Evolutionary conservation across 495 filamentous ascomycete genomes (phyloP).

Genomic region (Tuber calosporum): DNA sequence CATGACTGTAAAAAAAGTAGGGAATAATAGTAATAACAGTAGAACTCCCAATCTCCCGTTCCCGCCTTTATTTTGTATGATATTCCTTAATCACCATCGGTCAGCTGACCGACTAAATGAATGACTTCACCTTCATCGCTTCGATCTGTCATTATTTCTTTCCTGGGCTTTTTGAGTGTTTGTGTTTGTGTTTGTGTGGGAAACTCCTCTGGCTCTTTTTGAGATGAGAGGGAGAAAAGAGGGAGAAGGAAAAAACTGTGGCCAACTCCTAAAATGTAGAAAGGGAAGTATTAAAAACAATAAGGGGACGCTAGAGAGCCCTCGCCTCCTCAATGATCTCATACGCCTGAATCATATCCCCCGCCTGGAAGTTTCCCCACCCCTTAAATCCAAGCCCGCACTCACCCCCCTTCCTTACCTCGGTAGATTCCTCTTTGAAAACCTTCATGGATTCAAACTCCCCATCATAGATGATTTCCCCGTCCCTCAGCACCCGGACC

Average conservation of each 20-base stretch:
- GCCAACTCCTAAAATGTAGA: background rate
- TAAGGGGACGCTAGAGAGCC: slow-evolving; percentile 47
- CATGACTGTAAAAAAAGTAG: background rate
- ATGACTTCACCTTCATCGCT: background rate
- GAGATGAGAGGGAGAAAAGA: background rate
- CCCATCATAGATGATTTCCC: slow-evolving; percentile 69
- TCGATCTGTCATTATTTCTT: background rate
- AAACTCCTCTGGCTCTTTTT: background rate
- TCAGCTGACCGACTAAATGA: background rate
- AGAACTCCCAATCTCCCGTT: background rate
- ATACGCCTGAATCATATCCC: slow-evolving; percentile 80
- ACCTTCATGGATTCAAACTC: slow-evolving; percentile 76
- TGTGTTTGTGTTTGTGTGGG: background rate
- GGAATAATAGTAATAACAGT: too few relatives aligned
- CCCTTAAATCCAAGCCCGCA: slow-evolving; percentile 81
- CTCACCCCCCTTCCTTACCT: slow-evolving; percentile 85
- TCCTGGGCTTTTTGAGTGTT: background rate
- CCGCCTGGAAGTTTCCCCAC: slow-evolving; percentile 69
- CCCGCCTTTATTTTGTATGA: background rate
- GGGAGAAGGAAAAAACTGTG: background rate
- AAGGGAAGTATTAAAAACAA: background rate
- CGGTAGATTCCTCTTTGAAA: slow-evolving; percentile 78
- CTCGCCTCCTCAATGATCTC: slow-evolving; percentile 72
- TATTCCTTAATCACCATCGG: background rate
- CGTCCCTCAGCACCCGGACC: slow-evolving; percentile 63